Percentiles rank a stretch among this genome's conserved stretches.
phyloP scores from a whole-genome alignment of 2,329 filamentous ascomycete species.

The Ploettnerulaceae sp. region DNA sequence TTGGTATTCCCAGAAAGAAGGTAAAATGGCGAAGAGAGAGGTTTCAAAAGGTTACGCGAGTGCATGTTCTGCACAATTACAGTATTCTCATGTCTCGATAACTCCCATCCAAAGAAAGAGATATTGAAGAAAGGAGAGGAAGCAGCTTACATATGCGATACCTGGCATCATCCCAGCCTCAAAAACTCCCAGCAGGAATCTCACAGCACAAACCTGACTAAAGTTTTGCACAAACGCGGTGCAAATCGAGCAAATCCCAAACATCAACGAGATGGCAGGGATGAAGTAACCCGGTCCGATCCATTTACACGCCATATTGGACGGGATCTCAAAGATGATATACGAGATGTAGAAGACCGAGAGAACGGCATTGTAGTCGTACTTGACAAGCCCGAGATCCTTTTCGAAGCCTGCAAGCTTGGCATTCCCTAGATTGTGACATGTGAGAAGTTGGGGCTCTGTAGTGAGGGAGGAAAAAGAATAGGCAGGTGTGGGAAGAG shows the following conservation, averaged over 20 bases:
- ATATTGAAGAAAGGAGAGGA: too few relatives aligned
- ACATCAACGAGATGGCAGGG: slow-evolving; percentile 55
- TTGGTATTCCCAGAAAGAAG: too few relatives aligned
- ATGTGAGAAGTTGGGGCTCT: not conserved
- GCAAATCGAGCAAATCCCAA: slow-evolving; percentile 58
- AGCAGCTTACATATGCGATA: slow-evolving; percentile 69
- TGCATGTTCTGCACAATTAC: too few relatives aligned
- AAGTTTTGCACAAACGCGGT: slow-evolving; percentile 60
- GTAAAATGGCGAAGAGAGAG: too few relatives aligned
- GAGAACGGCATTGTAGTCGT: slow-evolving; percentile 66
- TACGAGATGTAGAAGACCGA: slow-evolving; percentile 69
- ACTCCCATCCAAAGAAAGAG: too few relatives aligned
- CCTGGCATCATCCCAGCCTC: slow-evolving; percentile 62
- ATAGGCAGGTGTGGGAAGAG: not conserved
- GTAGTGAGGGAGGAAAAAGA: too few relatives aligned
- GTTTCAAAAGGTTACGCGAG: too few relatives aligned
- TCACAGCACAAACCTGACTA: slow-evolving; percentile 47
- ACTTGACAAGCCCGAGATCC: slow-evolving; percentile 53
- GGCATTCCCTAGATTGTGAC: slow-evolving; percentile 61
- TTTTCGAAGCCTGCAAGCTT: slow-evolving; percentile 59
- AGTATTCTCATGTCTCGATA: too few relatives aligned
- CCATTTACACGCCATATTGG: slow-evolving; percentile 64
- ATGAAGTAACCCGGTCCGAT: slow-evolving; percentile 70
- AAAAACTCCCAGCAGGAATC: slow-evolving; percentile 64
- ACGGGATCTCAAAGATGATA: slow-evolving; percentile 65